Evolutionary conservation across 2,329 filamentous ascomycete genomes (phyloP), one percentile per base, ranked within the genome.

Genomic region (Ambrosiella beaveri): DNA sequence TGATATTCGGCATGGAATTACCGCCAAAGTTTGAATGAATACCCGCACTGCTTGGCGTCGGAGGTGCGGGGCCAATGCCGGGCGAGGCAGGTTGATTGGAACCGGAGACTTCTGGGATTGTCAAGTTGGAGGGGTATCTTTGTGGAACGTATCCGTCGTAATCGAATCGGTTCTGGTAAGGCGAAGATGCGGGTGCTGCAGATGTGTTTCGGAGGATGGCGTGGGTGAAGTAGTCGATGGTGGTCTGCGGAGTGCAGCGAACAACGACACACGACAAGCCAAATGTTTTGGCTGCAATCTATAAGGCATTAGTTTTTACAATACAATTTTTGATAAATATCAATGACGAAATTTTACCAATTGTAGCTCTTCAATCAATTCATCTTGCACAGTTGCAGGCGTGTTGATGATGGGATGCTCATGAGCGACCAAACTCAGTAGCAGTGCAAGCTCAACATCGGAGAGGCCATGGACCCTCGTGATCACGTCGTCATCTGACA

Each of bases 361-460:
- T 62, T 80, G 77, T 19, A 95, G 73, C 69, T 95, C 88, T 56
- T 80, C 76, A 49, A 83, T 76, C n/a, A 95, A 74, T 63, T 82
- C 77, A 55, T 58, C 45, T 45, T 61, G 68, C 85, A 76, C 59
- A 91, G 71, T 56, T 3, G 72, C 68, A 1, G 82, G 78, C 13
- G 87, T 86, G 69, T 88, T 85, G 66, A 97, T 81, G 64, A 97
- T 82, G 71, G 88, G 95, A 69, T 97, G 90, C 69, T 95, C 86
- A 63, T 84, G 79, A 61, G 84, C 82, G 62, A 89, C 77, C 56
- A 97, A 78, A 66, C 85, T 90, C 55, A 96, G 79, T 45, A 97
- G 76, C 12, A 86, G 73, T 27, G 91, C 93, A 61, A 97, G 80
- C 71, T 96, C 90, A 45, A 96, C 76, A 71, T 96, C 90, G 65